Evolutionary conservation across 179 eudicot genomes (phyloP).

Genomic region (Silene noctiflora): DNA sequence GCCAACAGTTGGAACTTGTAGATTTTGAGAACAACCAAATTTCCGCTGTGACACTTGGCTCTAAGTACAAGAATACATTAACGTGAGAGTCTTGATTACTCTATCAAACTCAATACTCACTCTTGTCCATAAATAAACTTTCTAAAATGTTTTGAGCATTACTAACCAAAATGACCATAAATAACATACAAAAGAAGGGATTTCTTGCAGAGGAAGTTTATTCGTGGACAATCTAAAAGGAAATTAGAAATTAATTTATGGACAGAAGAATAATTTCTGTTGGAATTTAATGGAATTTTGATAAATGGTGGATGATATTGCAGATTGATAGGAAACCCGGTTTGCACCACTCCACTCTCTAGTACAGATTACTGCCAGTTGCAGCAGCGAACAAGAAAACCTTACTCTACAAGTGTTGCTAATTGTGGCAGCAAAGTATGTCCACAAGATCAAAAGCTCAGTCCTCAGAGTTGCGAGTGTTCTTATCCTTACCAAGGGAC

Average conservation of each 20-base stretch:
- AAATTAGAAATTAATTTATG: background rate
- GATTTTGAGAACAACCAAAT: conserved; percentile 78
- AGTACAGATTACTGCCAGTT: conserved; percentile 54
- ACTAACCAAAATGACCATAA: too few relatives aligned
- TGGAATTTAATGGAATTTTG: background rate
- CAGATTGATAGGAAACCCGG: conserved; percentile 83
- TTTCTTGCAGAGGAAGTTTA: too few relatives aligned
- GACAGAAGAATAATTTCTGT: background rate
- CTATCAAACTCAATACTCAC: background rate
- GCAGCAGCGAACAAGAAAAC: conserved; percentile 39
- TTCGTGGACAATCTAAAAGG: background rate
- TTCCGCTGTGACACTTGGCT: conserved; percentile 55
- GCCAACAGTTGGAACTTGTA: conserved; percentile 63
- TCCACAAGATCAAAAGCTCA: conserved; percentile 49
- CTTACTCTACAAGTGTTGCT: conserved; percentile 73
- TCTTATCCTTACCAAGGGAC: conserved; percentile 82
- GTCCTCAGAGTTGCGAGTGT: conserved; percentile 85
- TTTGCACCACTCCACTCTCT: conserved; percentile 44
- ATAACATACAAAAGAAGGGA: too few relatives aligned
- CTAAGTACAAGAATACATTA: conserved; percentile 55
- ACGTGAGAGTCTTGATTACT: conserved; percentile 44
- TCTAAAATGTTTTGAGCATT: background rate
- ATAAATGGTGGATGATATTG: conserved; percentile 5
- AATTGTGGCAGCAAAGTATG: conserved; percentile 61
- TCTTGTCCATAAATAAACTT: background rate